Conservation (phyloP, 805 yeast genomes). For the Hanseniaspora clermontiae region DNA sequence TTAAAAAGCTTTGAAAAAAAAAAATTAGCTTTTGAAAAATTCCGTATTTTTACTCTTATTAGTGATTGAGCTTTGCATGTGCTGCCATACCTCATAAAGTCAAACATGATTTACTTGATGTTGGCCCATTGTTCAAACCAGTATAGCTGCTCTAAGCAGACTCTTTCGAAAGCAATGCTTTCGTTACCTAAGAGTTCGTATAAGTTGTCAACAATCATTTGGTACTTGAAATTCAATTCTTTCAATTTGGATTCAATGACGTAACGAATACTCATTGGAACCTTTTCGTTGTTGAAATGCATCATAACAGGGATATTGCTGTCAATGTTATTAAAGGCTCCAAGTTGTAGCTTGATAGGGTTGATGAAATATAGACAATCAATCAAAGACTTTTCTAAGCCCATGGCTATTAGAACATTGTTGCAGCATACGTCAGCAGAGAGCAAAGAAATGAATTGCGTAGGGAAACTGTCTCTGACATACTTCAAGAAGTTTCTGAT, state of each 20-base stretch:
- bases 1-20: neutral
- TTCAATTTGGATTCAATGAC: conserved; percentile 11
- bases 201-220: conserved; percentile 11
- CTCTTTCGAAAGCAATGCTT: conserved; percentile 12
- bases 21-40: neutral
- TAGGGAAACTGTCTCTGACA: neutral
- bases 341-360: conserved; percentile 5
- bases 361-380: conserved; percentile 11
- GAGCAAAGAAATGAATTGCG: conserved; percentile 3
- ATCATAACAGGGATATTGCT: conserved; percentile 10
- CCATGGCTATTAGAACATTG: neutral
- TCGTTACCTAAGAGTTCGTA: conserved; percentile 7
- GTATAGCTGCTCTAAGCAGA: conserved; percentile 12
- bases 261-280: conserved; percentile 12
- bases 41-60: neutral
- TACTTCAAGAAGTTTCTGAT: conserved; percentile 3
- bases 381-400: neutral
- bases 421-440: conserved; percentile 8
- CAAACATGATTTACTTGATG: neutral
- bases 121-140: conserved; percentile 14
- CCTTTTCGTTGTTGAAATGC: conserved; percentile 13
- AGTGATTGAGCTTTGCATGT: no score
- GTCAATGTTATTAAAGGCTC: neutral
- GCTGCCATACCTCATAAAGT: no score
- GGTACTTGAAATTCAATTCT: conserved; percentile 11